phyloP scores from a whole-genome alignment of 768 basidiomycete genomes.

The Pulveroboletus frians region DNA sequence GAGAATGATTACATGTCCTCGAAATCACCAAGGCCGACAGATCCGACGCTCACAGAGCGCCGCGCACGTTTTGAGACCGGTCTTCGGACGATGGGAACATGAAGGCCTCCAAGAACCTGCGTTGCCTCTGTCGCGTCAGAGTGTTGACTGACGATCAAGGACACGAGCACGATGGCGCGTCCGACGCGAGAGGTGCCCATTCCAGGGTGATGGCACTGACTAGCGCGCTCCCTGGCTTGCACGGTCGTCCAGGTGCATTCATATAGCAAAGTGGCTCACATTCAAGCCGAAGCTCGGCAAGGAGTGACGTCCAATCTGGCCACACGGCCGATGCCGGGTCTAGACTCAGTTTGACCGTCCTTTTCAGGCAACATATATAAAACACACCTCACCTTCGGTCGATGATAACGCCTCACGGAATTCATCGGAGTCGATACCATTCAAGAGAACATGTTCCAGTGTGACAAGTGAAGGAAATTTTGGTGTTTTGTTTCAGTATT shows the following conservation, averaged over 20 bases:
- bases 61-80: background rate
- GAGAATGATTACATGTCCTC: constrained; percentile 50
- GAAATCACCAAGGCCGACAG: constrained; percentile 56
- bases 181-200: constrained; percentile 11
- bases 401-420: too few species aligned
- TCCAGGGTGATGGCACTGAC: background rate
- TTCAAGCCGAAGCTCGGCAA: background rate
- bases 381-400: too few species aligned
- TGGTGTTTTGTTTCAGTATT: too few species aligned
- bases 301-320: too few species aligned
- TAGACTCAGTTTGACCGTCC: too few species aligned
- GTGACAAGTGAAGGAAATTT: too few species aligned
- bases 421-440: too few species aligned
- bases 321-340: too few species aligned
- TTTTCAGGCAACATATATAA: too few species aligned
- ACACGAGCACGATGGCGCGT: constrained; percentile 7
- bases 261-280: background rate
- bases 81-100: constrained; percentile 21
- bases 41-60: constrained; percentile 24
- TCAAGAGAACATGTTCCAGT: too few species aligned
- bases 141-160: background rate
- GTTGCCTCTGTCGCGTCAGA: background rate
- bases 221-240: background rate
- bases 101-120: constrained; percentile 17
- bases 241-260: background rate